phyloP scores from a whole-genome alignment of 1,284 basidiomycete species.

The Cerrena zonata region DNA sequence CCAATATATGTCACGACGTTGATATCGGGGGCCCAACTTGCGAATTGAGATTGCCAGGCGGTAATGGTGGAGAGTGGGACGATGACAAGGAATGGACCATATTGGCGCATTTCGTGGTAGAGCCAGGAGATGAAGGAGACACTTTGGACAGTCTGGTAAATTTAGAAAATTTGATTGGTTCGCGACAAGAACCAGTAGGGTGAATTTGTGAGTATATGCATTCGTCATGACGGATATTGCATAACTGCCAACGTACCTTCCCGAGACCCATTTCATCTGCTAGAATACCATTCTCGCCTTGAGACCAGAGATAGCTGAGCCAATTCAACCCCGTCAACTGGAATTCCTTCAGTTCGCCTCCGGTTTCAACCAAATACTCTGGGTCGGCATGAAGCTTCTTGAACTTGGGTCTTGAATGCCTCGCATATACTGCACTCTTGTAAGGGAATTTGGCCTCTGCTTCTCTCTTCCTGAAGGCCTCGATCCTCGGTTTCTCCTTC shows the following conservation, averaged over 20 bases:
- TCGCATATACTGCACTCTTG: conserved; percentile 72
- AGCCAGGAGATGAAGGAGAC: conserved; percentile 94
- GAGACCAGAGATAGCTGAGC: conserved; percentile 93
- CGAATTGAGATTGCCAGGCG: conserved; percentile 96
- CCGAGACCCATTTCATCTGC: conserved; percentile 99
- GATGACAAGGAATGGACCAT: conserved; percentile 95
- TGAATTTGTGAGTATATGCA: background rate
- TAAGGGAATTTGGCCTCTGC: conserved; percentile 80
- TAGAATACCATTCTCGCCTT: conserved; percentile 93
- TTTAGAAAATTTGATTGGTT: too few relatives aligned
- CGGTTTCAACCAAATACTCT: conserved; percentile 73
- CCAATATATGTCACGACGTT: conserved; percentile 98
- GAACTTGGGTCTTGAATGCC: conserved; percentile 74
- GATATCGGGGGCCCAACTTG: conserved; percentile 91
- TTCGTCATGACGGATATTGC: conserved; percentile 14
- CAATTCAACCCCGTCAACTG: conserved; percentile 97
- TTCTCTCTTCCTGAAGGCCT: conserved; percentile 76
- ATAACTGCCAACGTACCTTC: conserved; percentile 68
- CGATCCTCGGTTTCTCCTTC: conserved; percentile 72
- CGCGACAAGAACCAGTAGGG: conserved; percentile 5
- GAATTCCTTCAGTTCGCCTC: conserved; percentile 92
- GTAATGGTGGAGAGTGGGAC: conserved; percentile 97
- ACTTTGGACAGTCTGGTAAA: conserved; percentile 96
- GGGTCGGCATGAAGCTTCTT: conserved; percentile 88
- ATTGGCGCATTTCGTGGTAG: conserved; percentile 89